Conservation (phyloP, 73 alveolate genomes). For the Paramecium sexaurelia region DNA sequence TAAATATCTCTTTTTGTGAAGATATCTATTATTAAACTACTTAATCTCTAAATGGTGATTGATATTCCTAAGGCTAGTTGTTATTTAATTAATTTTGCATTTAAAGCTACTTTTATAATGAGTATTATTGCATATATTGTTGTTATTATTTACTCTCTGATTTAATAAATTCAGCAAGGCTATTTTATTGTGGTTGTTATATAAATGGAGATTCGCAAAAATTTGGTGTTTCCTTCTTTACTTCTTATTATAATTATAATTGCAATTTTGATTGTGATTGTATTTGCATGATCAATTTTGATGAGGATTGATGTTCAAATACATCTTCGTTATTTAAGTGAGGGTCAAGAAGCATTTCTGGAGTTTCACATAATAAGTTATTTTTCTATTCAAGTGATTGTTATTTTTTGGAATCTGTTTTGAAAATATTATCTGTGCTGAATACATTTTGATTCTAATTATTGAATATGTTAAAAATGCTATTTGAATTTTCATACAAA, state of each 20-base stretch:
- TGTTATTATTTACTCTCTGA: not conserved
- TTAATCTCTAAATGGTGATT: not conserved
- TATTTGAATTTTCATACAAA: not conserved
- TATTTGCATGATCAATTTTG: not conserved
- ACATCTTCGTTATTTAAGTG: not conserved
- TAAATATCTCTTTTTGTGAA: not conserved
- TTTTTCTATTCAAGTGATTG: not conserved
- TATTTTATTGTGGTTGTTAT: not conserved
- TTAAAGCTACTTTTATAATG: not conserved
- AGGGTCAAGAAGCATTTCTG: constrained; percentile 27
- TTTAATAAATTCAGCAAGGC: not conserved
- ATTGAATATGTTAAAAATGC: not conserved
- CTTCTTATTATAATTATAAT: not conserved
- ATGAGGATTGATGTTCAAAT: constrained; percentile 1
- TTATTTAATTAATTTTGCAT: not conserved
- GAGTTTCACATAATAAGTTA: not conserved
- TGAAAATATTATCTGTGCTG: not conserved
- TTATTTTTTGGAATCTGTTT: constrained; percentile 26
- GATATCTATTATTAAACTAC: not conserved
- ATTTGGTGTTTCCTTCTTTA: not conserved
- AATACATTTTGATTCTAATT: not conserved
- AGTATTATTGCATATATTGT: not conserved
- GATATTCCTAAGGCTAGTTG: not conserved
- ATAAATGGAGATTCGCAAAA: not conserved
- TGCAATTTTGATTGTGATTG: not conserved